Conservation (phyloP, 495 filamentous ascomycete genomes). For the Hapsidospora chrysogenum region DNA sequence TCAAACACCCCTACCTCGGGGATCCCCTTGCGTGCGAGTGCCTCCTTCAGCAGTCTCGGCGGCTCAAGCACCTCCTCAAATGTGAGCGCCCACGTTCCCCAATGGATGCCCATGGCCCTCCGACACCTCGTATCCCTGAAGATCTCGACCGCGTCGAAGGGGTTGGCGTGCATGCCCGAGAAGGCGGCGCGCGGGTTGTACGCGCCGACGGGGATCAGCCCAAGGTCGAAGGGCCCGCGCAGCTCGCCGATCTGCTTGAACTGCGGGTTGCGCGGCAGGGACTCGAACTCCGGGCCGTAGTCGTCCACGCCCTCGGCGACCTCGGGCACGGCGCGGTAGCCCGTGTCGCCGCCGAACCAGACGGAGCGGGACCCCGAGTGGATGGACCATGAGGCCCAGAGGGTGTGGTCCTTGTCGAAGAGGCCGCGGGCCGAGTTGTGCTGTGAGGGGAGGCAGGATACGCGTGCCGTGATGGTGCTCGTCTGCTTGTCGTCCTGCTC, state of each 20-base stretch:
- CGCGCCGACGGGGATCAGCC: conserved; percentile 87
- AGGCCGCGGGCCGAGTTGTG: conserved; percentile 55
- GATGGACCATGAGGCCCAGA: conserved; percentile 83
- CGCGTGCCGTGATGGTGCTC: conserved; percentile 47
- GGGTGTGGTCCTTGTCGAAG: conserved; percentile 53
- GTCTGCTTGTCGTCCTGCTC: conserved; percentile 1
- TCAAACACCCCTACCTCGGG: conserved; percentile 73
- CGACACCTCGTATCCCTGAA: conserved; percentile 77
- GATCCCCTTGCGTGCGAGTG: conserved; percentile 52
- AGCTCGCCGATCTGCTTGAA: conserved; percentile 74
- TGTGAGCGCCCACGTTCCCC: conserved; percentile 86
- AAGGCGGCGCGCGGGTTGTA: conserved; percentile 66
- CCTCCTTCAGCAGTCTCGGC: conserved; percentile 54
- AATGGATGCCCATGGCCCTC: conserved; percentile 78
- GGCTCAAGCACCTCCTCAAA: conserved; percentile 77
- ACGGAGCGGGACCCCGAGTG: conserved; percentile 57
- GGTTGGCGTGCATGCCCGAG: conserved; percentile 74
- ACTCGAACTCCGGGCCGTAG: conserved; percentile 45
- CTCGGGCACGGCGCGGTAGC: conserved; percentile 71
- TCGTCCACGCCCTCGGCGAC: conserved; percentile 48
- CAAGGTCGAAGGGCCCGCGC: conserved; percentile 81
- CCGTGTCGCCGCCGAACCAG: conserved; percentile 63
- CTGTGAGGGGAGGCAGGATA: conserved; percentile 76
- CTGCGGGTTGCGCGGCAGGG: conserved; percentile 65
- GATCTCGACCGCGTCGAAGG: conserved; percentile 78